Evolutionary conservation across 2,329 filamentous ascomycete genomes (phyloP), one percentile per base, ranked within the genome.

Genomic region (Aspergillus unguis): DNA sequence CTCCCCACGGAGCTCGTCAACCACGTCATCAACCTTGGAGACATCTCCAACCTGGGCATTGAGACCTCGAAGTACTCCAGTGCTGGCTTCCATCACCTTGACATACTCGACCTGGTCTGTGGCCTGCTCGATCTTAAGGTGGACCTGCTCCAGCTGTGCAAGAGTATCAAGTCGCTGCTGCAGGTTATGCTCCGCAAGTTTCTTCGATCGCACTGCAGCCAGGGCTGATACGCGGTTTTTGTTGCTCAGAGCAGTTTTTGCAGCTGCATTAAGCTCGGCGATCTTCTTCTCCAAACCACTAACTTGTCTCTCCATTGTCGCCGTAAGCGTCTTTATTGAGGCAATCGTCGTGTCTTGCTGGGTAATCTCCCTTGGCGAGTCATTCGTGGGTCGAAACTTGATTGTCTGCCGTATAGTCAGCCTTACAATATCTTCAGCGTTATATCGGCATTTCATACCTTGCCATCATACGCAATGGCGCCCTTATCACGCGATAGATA

Each of bases 41-140:
- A 82, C 80, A 1, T 90, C 88, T 42, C 94, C 94, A 25, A 91
- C 81, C 66, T 90, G 83, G 43, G 81, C 79, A 66, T 96, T 91
- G 29, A 99, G 78, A 27, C 76, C 78, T 59, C 82, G 81, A 32
- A 99, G 79, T 1, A 88, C 90, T 32, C 80, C 80, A 0, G 87
- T 83, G 57, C 89, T 90, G 11, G 85, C 81, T 65, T 90, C 84
- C 86, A 99, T 92, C 5, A 91, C 86, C 54, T 82, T 81, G 6
- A 97, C 84, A 10, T 96, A 81, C 62, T 90, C 87, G 6, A 95
- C 84, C 58, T 96, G 89, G 70, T 92, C 88, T 0, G 85, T 81
- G 0, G 94, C 94, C 69, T 92, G 85, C 67, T 96, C 86, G 48
- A 99, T 88, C 65, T 86, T 88, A n/a, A 80, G 72, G 49, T 90